These are phyloP conservation scores for Akanthomyces muscarius DNA, from an alignment of 2,329 filamentous ascomycete species.

Conservation along the genomic window DNA sequence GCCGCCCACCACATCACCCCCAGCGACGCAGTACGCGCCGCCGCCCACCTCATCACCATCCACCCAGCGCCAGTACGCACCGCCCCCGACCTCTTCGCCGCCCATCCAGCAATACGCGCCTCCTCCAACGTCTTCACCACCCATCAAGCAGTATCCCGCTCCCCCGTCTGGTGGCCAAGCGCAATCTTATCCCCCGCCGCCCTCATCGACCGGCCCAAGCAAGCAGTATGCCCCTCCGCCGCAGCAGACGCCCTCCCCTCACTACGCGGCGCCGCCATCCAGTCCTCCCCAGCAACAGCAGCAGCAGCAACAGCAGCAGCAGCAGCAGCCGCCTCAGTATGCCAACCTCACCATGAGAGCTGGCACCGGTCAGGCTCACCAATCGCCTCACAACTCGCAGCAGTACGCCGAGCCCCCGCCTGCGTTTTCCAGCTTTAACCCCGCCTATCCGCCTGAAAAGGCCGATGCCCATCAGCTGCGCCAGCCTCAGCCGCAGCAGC, in stretches of 20 bases:
- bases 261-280: constrained; percentile 27
- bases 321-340: constrained; percentile 24
- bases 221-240: constrained; percentile 30
- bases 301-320: constrained; percentile 24
- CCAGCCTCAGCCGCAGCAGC: constrained; percentile 28
- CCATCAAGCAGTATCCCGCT: constrained; percentile 42
- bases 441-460: constrained; percentile 19
- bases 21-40: neutral
- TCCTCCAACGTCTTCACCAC: constrained; percentile 43
- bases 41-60: constrained; percentile 4
- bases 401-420: constrained; percentile 12
- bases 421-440: constrained; percentile 18
- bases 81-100: constrained; percentile 24
- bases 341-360: constrained; percentile 24
- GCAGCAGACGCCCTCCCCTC: constrained; percentile 31
- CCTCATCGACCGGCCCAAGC: constrained; percentile 27
- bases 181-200: constrained; percentile 44
- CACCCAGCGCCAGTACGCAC: constrained; percentile 1
- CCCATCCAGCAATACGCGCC: constrained; percentile 37
- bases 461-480: constrained; percentile 20
- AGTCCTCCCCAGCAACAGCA: constrained; percentile 20
- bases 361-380: neutral
- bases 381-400: constrained; percentile 5
- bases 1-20: constrained; percentile 18
- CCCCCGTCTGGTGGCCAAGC: constrained; percentile 44